Conservation (phyloP, 768 basidiomycete genomes). For the Tricholoma terreum region DNA sequence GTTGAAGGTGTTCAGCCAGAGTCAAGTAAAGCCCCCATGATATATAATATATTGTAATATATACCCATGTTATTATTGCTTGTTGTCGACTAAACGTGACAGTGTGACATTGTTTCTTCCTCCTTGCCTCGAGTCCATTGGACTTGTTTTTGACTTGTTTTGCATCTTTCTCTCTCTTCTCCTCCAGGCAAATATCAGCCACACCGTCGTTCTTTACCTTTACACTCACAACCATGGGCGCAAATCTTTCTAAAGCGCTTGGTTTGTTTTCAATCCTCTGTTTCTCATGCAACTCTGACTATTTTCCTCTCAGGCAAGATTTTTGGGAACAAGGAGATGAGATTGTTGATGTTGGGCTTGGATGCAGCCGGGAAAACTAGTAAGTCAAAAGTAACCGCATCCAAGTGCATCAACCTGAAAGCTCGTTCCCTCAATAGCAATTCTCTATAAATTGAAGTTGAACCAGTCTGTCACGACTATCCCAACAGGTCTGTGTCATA, state of each 20-base stretch:
- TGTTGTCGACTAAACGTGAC: slow-evolving; percentile 3
- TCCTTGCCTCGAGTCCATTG: background rate
- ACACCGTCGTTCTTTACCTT: slow-evolving; percentile 65
- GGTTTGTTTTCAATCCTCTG: slow-evolving; percentile 40
- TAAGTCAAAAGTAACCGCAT: slow-evolving; percentile 37
- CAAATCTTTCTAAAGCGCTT: slow-evolving; percentile 82
- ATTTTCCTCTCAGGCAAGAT: slow-evolving; percentile 62
- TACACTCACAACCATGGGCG: slow-evolving; percentile 61
- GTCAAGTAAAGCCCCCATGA: slow-evolving; percentile 24
- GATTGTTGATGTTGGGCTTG: slow-evolving; percentile 92
- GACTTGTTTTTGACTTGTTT: background rate
- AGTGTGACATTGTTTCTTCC: slow-evolving; percentile 4
- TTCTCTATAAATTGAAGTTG: slow-evolving; percentile 97
- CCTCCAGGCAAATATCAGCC: slow-evolving; percentile 25
- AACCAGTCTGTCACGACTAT: slow-evolving; percentile 99
- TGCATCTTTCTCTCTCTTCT: slow-evolving; percentile 18
- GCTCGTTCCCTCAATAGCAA: slow-evolving; percentile 54
- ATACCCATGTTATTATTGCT: background rate
- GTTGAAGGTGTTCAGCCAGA: slow-evolving; percentile 81
- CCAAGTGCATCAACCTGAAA: slow-evolving; percentile 5
- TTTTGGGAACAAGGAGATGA: slow-evolving; percentile 99
- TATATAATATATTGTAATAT: background rate
- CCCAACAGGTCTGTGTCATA: slow-evolving; percentile 69
- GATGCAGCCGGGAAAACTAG: slow-evolving; percentile 99
- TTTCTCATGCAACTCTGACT: slow-evolving; percentile 12